phyloP scores from a whole-genome alignment of 352 stramenopile genomes.

The Blastocystis sp. region DNA sequence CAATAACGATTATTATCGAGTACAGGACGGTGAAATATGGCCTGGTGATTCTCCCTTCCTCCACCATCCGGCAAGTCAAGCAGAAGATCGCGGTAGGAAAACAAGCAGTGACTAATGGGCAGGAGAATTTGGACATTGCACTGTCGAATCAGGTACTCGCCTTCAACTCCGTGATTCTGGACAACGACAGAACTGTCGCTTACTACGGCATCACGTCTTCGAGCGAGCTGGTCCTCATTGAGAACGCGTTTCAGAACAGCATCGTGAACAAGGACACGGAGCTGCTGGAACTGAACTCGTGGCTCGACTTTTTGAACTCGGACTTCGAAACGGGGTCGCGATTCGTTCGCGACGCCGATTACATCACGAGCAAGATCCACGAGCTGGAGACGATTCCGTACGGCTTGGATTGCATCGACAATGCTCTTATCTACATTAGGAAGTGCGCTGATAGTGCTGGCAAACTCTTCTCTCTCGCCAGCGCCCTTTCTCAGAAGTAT shows the following conservation, averaged over 20 bases:
- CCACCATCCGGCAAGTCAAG: slow-evolving; percentile 51
- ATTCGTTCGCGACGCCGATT: slow-evolving; percentile 52
- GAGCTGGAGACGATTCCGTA: slow-evolving; percentile 14
- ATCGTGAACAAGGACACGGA: slow-evolving; percentile 26
- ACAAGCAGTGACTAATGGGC: not conserved
- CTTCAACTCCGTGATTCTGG: slow-evolving; percentile 27
- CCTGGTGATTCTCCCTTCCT: slow-evolving; percentile 27
- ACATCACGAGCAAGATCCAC: slow-evolving; percentile 60
- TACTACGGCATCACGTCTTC: slow-evolving; percentile 9
- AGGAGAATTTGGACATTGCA: slow-evolving; percentile 52
- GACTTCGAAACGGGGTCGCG: slow-evolving; percentile 16
- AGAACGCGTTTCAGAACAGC: slow-evolving; percentile 66
- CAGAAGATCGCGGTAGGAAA: slow-evolving; percentile 6
- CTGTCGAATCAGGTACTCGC: slow-evolving; percentile 22
- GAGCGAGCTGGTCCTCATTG: slow-evolving; percentile 30
- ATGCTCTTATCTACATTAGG: slow-evolving; percentile 16
- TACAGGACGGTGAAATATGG: slow-evolving; percentile 50
- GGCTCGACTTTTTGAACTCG: slow-evolving; percentile 35
- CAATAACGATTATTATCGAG: slow-evolving; percentile 23
- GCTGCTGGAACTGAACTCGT: slow-evolving; percentile 53
- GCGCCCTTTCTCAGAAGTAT: slow-evolving; percentile 13
- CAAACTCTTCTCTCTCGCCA: not conserved
- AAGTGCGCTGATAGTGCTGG: not conserved
- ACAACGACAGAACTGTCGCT: slow-evolving; percentile 61
- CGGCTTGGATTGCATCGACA: slow-evolving; percentile 21